phyloP scores from a whole-genome alignment of 768 basidiomycete species.

The Dictyophora rubrovolvata region DNA sequence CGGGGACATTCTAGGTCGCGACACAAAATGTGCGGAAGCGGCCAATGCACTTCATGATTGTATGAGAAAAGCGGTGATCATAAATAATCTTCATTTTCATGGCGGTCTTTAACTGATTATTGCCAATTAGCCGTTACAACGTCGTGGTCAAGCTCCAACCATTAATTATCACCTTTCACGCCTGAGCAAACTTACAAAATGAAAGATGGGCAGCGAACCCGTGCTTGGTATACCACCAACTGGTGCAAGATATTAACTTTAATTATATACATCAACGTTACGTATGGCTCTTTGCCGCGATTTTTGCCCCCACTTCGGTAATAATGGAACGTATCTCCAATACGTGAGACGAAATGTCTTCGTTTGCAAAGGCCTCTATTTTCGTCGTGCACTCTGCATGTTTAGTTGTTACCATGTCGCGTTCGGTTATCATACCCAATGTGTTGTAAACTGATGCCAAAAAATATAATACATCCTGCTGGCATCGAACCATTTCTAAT shows the following conservation, averaged over 20 bases:
- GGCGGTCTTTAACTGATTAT: slow-evolving; percentile 4
- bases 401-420: slow-evolving; percentile 44
- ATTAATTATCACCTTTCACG: slow-evolving; percentile 89
- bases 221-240: neutral
- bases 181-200: slow-evolving; percentile 65
- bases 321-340: slow-evolving; percentile 4
- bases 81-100: neutral
- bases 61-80: slow-evolving; percentile 72
- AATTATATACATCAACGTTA: neutral
- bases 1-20: slow-evolving; percentile 45
- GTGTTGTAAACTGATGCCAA: slow-evolving; percentile 66
- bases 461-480: slow-evolving; percentile 63
- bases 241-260: neutral
- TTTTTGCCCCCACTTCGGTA: slow-evolving; percentile 4
- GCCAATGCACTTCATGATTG: slow-evolving; percentile 62
- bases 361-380: neutral
- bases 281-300: neutral
- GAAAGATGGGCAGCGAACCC: neutral
- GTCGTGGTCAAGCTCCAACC: slow-evolving; percentile 58
- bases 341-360: neutral
- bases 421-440: slow-evolving; percentile 40
- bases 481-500: slow-evolving; percentile 48
- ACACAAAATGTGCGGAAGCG: slow-evolving; percentile 40
- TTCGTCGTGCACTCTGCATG: slow-evolving; percentile 36
- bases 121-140: slow-evolving; percentile 47